Percentiles rank a stretch among this genome's conserved stretches.
phyloP scores from a whole-genome alignment of 2,329 filamentous ascomycete species.

The Talaromyces sp. region DNA sequence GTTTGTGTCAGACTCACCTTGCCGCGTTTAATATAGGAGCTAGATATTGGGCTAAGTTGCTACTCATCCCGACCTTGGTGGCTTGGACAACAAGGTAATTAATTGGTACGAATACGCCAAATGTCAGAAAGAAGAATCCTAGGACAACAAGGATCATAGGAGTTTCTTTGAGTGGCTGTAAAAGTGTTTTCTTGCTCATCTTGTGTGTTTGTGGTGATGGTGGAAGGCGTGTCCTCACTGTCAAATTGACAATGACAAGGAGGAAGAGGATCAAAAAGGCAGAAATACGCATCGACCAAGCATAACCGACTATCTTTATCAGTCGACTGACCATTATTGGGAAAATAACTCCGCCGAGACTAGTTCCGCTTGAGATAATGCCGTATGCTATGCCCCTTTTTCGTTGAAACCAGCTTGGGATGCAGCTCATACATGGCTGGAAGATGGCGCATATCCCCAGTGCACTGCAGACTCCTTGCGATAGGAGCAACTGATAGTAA shows the following conservation, averaged over 20 bases:
- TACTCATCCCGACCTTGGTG: constrained; percentile 44
- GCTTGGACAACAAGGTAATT: constrained; percentile 48
- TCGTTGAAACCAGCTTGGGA: constrained; percentile 18
- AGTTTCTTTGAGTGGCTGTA: constrained; percentile 37
- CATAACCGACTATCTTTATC: constrained; percentile 49
- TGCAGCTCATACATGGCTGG: constrained; percentile 42
- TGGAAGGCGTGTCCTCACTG: constrained; percentile 44
- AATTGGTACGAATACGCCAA: constrained; percentile 54
- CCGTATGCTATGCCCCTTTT: constrained; percentile 3
- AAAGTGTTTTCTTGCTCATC: constrained; percentile 19
- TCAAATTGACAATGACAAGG: constrained; percentile 49
- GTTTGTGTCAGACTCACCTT: constrained; percentile 24
- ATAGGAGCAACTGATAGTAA: constrained; percentile 51
- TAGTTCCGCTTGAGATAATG: constrained; percentile 32
- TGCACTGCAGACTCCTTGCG: constrained; percentile 48
- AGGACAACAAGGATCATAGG: constrained; percentile 37
- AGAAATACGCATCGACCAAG: constrained; percentile 54
- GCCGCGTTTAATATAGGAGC: constrained; percentile 51
- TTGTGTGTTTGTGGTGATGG: not conserved
- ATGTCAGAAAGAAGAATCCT: constrained; percentile 48
- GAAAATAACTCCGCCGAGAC: constrained; percentile 55
- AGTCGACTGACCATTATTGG: constrained; percentile 57
- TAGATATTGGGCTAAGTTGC: constrained; percentile 47
- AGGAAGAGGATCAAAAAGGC: constrained; percentile 59
- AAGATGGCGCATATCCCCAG: constrained; percentile 49